Base-by-base conservation (phyloP, 345 rosid species). In the Gossypium herbaceum region DNA sequence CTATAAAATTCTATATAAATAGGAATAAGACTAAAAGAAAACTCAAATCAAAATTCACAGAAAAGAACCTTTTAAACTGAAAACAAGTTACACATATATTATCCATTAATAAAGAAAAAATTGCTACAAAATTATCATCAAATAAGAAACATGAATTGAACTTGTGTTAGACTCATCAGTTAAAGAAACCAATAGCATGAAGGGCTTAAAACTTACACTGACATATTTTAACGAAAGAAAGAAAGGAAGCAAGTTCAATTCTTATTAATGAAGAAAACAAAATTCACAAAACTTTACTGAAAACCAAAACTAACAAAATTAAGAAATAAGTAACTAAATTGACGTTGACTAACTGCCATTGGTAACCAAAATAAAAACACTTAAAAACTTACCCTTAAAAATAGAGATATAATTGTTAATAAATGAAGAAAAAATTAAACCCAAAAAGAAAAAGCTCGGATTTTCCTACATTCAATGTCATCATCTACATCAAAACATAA, bases 221-320 rank as follows among this genome's bases (percentile, higher is more conserved):
- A 63, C 39, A 34, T 34, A 34, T 34, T 5, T 34, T 34, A 3
- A 63, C 10, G 4, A 58, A 58, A 24, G 1, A 58, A 24, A 64
- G 25, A 58, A 15, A 25, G 20, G 25, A 48, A 48, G 1, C 58
- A 24, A 10, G 17, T 34, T 34, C 41, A 4, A 48, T 48, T 24
- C 57, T 48, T 48, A 24, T 17, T 48, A 24, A 25, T 48, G 12
- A 13, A 47, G 55, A 12, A 24, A 24, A 25, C 7, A 43, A 68
- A 22, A 16, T 24, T 20, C 58, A 48, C 6, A 24, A 48, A 48
- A 48, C 43, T 48, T 68, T 55, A 68, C 2, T 47, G 12, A 48
- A 41, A 68, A 68, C 72, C 58, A 48, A 68, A 68, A 48, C 72
- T 68, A 68, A 68, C 22, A 50, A 50, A 68, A 48, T 50, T 16